Base-by-base conservation (phyloP, 23 red algal species). In the Gracilaria vermiculophylla region DNA sequence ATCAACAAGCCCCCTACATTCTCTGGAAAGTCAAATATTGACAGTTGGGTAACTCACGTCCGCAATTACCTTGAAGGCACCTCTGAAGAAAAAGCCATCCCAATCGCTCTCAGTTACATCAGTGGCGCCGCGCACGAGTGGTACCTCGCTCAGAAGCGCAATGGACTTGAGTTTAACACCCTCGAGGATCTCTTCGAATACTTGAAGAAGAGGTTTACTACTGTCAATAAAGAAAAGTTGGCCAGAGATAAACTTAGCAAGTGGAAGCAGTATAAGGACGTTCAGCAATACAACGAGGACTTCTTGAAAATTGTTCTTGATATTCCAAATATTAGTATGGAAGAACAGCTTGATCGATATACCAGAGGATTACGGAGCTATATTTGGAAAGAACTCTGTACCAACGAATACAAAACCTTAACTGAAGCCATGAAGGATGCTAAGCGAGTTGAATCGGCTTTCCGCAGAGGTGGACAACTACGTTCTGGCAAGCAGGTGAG, bases 211-310 rank as follows among this genome's bases (percentile, higher is more conserved):
- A 34, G 44, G 21, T 54, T 31, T 40, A 60, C 7, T 11, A 80
- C 31, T 31, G 56, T 80, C 35, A 80, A 80, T 32, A 80, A 80
- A 17, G 76, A 80, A 24, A 80, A 80, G 61, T 16, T 35, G 13
- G 0, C 76, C 5, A n/a, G 76, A 33, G 33, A 80, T 23, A 80
- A 80, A 57, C 52, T 80, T 0, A 60, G 31, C 8, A 40, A 60
- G 16, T 80, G 53, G 31, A 80, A 57, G 34, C 76, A 80, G 37
- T 40, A 53, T 3, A 80, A 58, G 17, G 76, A 58, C 21, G 52
- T 80, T 16, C 27, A 55, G 0, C 19, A 42, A 58, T 62, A 23
- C 49, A 80, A 62, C 33, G 76, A 80, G 1, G 76, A 54, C 51
- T 80, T 80, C 32, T 42, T 60, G 0, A 80, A 57, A 62, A 62